Conservation (phyloP, 305 asterid species). For the Plantago coronopus region DNA sequence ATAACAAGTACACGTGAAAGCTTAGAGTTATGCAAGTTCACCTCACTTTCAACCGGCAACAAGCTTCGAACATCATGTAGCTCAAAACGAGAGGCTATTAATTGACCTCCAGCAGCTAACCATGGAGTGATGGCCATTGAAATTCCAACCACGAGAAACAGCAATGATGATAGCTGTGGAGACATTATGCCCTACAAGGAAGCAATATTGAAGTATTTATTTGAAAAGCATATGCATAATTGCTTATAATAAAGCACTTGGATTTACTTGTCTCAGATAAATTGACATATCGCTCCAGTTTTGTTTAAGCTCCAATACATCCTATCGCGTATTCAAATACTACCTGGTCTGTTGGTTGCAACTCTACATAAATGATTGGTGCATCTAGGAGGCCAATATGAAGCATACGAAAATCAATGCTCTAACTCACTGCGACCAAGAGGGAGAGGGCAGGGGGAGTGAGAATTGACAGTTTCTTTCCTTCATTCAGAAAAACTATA, state of each 20-base stretch:
- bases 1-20: constrained; percentile 3
- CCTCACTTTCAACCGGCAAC: constrained; percentile 98
- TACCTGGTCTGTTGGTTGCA: no score
- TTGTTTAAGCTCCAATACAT: constrained; percentile 19
- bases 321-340: neutral
- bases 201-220: constrained; percentile 17
- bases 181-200: constrained; percentile 90
- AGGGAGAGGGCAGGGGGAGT: constrained; percentile 10
- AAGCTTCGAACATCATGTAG: constrained; percentile 95
- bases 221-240: constrained; percentile 13
- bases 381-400: no score
- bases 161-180: constrained; percentile 79
- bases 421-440: constrained; percentile 15
- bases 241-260: constrained; percentile 5
- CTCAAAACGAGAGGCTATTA: constrained; percentile 96
- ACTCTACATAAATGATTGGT: no score
- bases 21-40: constrained; percentile 29
- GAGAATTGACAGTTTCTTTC: constrained; percentile 2
- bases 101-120: constrained; percentile 99
- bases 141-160: constrained; percentile 95
- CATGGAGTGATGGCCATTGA: constrained; percentile 99
- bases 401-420: neutral
- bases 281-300: constrained; percentile 18
- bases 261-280: constrained; percentile 15
- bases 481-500: constrained; percentile 1